These are phyloP conservation scores for Phytophthora sp. DNA, from an alignment of 352 stramenopile species.

Conservation along the genomic window DNA sequence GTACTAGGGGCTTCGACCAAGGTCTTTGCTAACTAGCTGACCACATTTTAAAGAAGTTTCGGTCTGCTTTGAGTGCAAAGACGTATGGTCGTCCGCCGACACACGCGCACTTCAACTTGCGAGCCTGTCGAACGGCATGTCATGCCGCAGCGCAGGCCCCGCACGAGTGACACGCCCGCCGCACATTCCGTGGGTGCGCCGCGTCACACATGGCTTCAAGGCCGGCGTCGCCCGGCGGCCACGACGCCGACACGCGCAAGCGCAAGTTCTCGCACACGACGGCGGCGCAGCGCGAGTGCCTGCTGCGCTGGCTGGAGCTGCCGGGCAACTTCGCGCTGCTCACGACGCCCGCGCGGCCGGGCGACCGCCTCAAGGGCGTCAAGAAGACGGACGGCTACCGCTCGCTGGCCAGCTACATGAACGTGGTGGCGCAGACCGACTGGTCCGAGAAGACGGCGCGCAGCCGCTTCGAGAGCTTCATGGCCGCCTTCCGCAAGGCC, in stretches of 20 bases:
- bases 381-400: slow-evolving; percentile 66
- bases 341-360: slow-evolving; percentile 22
- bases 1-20: too few relatives aligned
- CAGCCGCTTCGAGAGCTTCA: slow-evolving; percentile 65
- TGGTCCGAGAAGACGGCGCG: slow-evolving; percentile 59
- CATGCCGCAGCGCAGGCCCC: too few relatives aligned
- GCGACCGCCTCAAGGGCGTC: slow-evolving; percentile 31
- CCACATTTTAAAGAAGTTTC: too few relatives aligned
- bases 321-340: slow-evolving; percentile 54
- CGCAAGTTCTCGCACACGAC: slow-evolving; percentile 65
- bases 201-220: slow-evolving; percentile 26
- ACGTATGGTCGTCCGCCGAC: too few relatives aligned
- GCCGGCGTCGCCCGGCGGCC: slow-evolving; percentile 15
- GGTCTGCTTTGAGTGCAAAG: too few relatives aligned
- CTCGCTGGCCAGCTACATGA: slow-evolving; percentile 56
- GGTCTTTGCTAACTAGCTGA: too few relatives aligned
- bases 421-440: slow-evolving; percentile 33
- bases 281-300: slow-evolving; percentile 44
- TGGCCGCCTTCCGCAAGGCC: slow-evolving; percentile 49
- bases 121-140: too few relatives aligned
- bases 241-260: slow-evolving; percentile 32
- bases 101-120: too few relatives aligned
- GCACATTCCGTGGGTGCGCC: slow-evolving; percentile 19
- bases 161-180: too few relatives aligned
- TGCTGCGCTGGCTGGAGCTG: slow-evolving; percentile 67